Evolutionary conservation across 2,329 filamentous ascomycete species (phyloP), one percentile per base, ranked within the genome.

Genomic region (Diaporthe ampelina): DNA sequence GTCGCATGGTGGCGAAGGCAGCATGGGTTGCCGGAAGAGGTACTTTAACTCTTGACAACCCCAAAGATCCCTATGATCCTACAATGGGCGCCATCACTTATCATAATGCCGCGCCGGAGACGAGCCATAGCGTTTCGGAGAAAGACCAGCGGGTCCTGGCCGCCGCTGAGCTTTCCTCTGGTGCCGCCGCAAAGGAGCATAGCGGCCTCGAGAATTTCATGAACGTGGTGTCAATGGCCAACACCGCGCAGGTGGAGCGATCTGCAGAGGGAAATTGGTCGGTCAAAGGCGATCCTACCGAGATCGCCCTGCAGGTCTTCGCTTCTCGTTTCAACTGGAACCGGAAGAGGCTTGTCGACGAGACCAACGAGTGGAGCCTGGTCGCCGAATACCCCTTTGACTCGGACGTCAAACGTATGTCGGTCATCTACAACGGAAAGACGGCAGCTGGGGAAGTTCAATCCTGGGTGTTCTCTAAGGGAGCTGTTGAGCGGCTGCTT

Each of bases 241-340:
- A 54, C 24, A 54, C 52, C 10, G 52, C 52, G 4, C 24, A 29
- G 4, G 52, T 54, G 13, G 52, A 54, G 24, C 24, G 52, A 29
- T 54, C 24, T 26, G 24, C 24, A 19, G 4, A 54, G 19, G 52
- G 52, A 4, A 54, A 8, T 26, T 54, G 52, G 52, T 15, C 13
- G 13, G 52, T 26, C 5, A 54, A 54, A 15, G 52, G 52, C 8
- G 52, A 54, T 26, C 52, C 52, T 17, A 54, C 52, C 7, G 52
- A 54, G 26, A 54, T 54, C 3, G 52, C 52, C 8, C 8, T 54
- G 52, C 52, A 54, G 52, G 52, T 54, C 52, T 54, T 54, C 13
- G 52, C 52, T 15, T 54, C 52, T 13, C 52, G 52, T 24, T 54
- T 54, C 52, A 54, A 54, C 24, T 54, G 52, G 52, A 54, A 54